These are phyloP conservation scores for Fusarium hostae DNA, from an alignment of 2,329 filamentous ascomycete genomes.

Conservation along the genomic window DNA sequence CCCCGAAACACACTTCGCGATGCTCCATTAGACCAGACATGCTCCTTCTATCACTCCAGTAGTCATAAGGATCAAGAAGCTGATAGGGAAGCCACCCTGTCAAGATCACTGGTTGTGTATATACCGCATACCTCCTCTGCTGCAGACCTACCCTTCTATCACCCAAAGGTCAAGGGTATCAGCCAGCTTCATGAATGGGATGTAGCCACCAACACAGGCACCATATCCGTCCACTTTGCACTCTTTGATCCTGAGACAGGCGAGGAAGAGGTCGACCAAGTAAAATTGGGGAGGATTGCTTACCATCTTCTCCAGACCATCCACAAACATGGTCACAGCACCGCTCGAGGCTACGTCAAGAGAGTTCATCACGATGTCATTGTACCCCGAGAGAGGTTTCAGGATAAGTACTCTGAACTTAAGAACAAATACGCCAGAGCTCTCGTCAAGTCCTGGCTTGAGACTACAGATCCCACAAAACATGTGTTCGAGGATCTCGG, in stretches of 20 bases:
- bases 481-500: slow-evolving; percentile 95
- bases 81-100: slow-evolving; percentile 42
- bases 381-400: slow-evolving; percentile 79
- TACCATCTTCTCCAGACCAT: slow-evolving; percentile 74
- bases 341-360: slow-evolving; percentile 76
- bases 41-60: slow-evolving; percentile 70
- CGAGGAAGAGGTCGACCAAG: slow-evolving; percentile 43
- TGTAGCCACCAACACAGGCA: slow-evolving; percentile 54
- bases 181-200: slow-evolving; percentile 80
- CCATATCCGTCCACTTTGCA: slow-evolving; percentile 70
- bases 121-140: slow-evolving; percentile 74
- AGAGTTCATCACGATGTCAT: slow-evolving; percentile 85
- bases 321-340: slow-evolving; percentile 78
- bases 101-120: slow-evolving; percentile 70
- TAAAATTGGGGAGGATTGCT: slow-evolving; percentile 73
- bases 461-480: slow-evolving; percentile 87
- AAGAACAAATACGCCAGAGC: slow-evolving; percentile 81
- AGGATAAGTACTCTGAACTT: slow-evolving; percentile 83
- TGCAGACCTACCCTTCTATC: slow-evolving; percentile 84
- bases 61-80: slow-evolving; percentile 1
- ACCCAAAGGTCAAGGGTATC: slow-evolving; percentile 79
- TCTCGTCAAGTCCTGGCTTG: slow-evolving; percentile 82
- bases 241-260: slow-evolving; percentile 53
- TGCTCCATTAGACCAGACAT: slow-evolving; percentile 81
- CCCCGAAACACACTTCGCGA: slow-evolving; percentile 85